Percentiles rank a stretch among this genome's conserved stretches.
phyloP scores from a whole-genome alignment of 371 early-diverging fungal species.

The Mortierella sp. region DNA sequence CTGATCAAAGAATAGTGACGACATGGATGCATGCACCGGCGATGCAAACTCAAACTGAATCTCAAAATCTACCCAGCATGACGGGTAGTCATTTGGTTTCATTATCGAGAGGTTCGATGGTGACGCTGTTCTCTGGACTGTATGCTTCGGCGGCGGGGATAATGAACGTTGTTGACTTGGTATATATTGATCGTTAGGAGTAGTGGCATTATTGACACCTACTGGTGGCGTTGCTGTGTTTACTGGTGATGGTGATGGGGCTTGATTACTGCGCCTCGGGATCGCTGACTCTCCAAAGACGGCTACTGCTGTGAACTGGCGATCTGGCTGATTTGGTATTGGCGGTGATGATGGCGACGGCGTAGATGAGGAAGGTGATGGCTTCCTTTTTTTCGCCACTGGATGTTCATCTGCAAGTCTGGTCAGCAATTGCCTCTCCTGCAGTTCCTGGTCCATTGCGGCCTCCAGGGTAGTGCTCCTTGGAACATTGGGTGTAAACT shows the following conservation, averaged over 20 bases:
- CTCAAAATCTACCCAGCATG: constrained; percentile 77
- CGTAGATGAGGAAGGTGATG: not conserved
- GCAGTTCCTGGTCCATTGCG: constrained; percentile 32
- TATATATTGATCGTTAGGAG: not conserved
- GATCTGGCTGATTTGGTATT: constrained; percentile 1
- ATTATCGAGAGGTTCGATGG: constrained; percentile 42
- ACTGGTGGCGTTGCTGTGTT: not conserved
- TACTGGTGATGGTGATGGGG: not conserved
- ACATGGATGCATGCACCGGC: constrained; percentile 79
- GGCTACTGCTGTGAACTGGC: constrained; percentile 31
- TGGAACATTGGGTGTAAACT: constrained; percentile 67
- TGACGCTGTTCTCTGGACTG: constrained; percentile 29
- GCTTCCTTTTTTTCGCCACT: not conserved
- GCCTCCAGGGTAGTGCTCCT: constrained; percentile 36
- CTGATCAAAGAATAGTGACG: constrained; percentile 81
- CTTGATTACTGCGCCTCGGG: constrained; percentile 12
- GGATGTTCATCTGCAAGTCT: not conserved
- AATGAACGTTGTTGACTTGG: not conserved
- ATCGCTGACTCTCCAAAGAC: constrained; percentile 44
- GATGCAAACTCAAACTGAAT: constrained; percentile 87
- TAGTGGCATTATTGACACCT: not conserved
- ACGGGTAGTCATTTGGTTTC: constrained; percentile 62
- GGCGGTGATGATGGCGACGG: not conserved
- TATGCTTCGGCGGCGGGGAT: constrained; percentile 16
- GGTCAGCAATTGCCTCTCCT: constrained; percentile 25